These are phyloP conservation scores for Trichoderma afroharzianum DNA, from an alignment of 2,329 filamentous ascomycete species.

Conservation along the genomic window DNA sequence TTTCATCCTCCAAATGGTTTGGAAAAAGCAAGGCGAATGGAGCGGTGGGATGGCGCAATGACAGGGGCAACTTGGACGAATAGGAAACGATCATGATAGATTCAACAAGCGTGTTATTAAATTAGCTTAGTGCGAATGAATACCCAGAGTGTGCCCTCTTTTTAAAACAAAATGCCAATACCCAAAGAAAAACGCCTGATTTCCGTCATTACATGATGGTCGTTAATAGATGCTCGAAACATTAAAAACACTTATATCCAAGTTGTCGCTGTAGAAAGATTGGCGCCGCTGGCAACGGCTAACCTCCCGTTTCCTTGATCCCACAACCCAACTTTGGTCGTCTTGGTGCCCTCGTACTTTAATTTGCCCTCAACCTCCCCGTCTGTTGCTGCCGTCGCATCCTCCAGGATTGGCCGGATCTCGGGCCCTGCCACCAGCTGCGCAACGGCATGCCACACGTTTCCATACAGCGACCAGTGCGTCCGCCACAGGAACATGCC, in stretches of 20 bases:
- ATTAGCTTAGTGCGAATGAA: neutral
- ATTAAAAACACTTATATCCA: neutral
- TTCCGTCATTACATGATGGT: neutral
- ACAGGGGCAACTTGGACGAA: neutral
- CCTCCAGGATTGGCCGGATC: neutral
- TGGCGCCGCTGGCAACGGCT: neutral
- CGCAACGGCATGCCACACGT: neutral
- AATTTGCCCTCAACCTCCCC: neutral
- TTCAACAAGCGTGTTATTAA: neutral
- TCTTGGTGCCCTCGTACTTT: neutral
- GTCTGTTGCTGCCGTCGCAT: neutral
- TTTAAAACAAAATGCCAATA: neutral
- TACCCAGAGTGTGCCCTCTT: neutral
- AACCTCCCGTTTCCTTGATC: neutral
- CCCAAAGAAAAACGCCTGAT: neutral
- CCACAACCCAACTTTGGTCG: neutral
- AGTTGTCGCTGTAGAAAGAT: neutral
- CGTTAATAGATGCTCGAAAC: neutral
- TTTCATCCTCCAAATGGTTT: neutral
- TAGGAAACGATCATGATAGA: neutral
- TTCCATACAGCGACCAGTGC: neutral
- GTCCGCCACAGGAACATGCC: neutral
- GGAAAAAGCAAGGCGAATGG: neutral
- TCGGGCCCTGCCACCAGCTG: neutral
- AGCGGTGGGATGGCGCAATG: constrained; percentile 10